Evolutionary conservation across 2,329 filamentous ascomycete species (phyloP), one percentile per base, ranked within the genome.

Genomic region (Neofusicoccum cordaticola): DNA sequence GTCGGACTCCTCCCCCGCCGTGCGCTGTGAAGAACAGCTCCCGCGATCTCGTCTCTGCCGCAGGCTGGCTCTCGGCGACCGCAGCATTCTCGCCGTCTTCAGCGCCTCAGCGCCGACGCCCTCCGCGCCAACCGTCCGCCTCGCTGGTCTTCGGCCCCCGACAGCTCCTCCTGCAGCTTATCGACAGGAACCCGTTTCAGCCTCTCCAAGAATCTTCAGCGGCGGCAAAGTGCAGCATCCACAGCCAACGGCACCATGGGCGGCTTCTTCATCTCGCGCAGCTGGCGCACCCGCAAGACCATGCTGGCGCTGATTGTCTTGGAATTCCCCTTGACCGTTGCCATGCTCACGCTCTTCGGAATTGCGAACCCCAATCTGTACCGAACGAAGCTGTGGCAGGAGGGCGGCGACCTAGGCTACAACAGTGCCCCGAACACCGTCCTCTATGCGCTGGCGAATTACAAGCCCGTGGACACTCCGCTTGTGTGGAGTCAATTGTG

Each of bases 401-500:
- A 92, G 70, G 91, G 91, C 67, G 86, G 82, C 66, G 83, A 88
- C 62, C 81, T 90, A 73, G 85, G 86, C 66, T 90, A 90, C 81
- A 93, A 93, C 78, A 92, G 89, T 67, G 87, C 87, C 69, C 90
- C 91, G 13, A 83, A 80, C 66, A 85, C 88, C 71, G 80, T 91
- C 17, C 77, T 92, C 39, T 93, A 91, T 75, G 88, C 88, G 39
- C 88, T 89, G 72, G 89, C 90, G 60, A 93, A 93, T 73, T 85
- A 91, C 73, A 77, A 81, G 62, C 83, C 87, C 0, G 78, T 88
- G 0, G 81, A 81, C 39, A 80, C 86, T 9, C 89, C 91, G 1
- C 79, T 93, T 62, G 84, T 93, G 13, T 94, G 91, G 91, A 90
- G 88, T 66, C 78, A 82, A 72, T 85, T 84, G 90, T 93, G 76